Conservation (phyloP, 2,329 filamentous ascomycete genomes). For the Cryphonectria carpinicola region DNA sequence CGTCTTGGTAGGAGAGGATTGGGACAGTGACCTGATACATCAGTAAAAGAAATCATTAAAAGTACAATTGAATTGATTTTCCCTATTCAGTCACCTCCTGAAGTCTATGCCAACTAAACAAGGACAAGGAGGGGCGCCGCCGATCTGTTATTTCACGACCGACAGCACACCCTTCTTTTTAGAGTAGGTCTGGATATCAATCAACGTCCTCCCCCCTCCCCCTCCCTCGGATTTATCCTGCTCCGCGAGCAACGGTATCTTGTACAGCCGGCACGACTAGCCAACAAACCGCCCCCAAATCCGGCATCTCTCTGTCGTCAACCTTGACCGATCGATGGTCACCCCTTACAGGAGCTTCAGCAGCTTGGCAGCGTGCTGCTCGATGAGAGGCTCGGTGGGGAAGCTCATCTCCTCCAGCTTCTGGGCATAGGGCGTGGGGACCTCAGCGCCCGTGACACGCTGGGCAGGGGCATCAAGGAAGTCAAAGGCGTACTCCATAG, state of each 20-base stretch:
- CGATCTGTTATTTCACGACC: constrained; percentile 3
- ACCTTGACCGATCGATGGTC: background rate
- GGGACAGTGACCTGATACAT: background rate
- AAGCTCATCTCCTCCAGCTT: constrained; percentile 95
- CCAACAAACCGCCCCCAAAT: background rate
- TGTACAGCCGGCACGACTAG: background rate
- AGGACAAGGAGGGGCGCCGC: background rate
- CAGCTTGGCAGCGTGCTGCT: constrained; percentile 86
- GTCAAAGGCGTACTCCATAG: constrained; percentile 98
- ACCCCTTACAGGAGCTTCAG: constrained; percentile 61
- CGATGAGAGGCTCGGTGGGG: constrained; percentile 87
- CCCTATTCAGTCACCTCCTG: constrained; percentile 6
- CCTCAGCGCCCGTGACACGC: constrained; percentile 94
- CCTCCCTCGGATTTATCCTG: background rate
- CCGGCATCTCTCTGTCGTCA: background rate
- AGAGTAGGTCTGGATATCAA: constrained; percentile 1
- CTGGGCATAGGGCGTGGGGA: constrained; percentile 92
- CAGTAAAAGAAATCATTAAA: background rate
- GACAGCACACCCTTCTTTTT: background rate
- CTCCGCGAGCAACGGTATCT: background rate
- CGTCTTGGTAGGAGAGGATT: background rate
- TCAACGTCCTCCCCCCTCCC: background rate
- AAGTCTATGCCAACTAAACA: constrained; percentile 21
- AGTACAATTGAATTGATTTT: constrained; percentile 13
- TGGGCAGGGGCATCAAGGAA: constrained; percentile 94